Evolutionary conservation across 495 filamentous ascomycete species (phyloP), one percentile per base, ranked within the genome.

Genomic region (Venustampulla echinocandica): DNA sequence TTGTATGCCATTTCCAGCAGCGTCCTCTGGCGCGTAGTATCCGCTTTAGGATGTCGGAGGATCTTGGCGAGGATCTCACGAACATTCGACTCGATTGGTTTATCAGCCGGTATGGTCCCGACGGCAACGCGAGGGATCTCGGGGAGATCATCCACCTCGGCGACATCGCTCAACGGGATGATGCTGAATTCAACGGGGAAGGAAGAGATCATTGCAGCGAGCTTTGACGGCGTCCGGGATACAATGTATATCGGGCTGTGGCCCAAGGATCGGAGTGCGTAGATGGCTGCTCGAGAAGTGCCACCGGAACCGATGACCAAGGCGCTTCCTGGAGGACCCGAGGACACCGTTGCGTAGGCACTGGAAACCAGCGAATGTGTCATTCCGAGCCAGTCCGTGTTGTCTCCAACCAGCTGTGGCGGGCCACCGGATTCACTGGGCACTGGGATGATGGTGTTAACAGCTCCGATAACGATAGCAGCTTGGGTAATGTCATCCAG

Each of bases 301-400:
- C 92, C 92, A 15, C 92, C 92, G 10, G 87, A 83, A 9, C 92
- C 92, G 46, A 97, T 76, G 14, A 97, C 88, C 61, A 89, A 70
- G 18, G 67, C 85, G 47, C 69, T 65, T 20, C 67, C 66, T 18
- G 56, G 68, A 10, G 48, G 15, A 1, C 40, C 41, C 7, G 51
- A 54, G 3, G 49, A 27, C 14, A 47, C 9, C 11, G 56, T 47
- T 0, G 46, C 13, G 47, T 49, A 50, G 2, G 37, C 45, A n/a
- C 38, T 33, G 32, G 78, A 76, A 44, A 80, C 79, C n/a, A 99
- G 79, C 2, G 84, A 81, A 42, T 77, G 74, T 10, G 80, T 77
- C 81, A 99, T 99, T 36, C 92, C 92, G 53, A 79, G 74, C 88
- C 90, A 99, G 70, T 99, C 92, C 17, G 90, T 96, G 68, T 99